These are phyloP conservation scores for Colletotrichum coccodes DNA, from an alignment of 2,329 filamentous ascomycete genomes.

Conservation along the genomic window DNA sequence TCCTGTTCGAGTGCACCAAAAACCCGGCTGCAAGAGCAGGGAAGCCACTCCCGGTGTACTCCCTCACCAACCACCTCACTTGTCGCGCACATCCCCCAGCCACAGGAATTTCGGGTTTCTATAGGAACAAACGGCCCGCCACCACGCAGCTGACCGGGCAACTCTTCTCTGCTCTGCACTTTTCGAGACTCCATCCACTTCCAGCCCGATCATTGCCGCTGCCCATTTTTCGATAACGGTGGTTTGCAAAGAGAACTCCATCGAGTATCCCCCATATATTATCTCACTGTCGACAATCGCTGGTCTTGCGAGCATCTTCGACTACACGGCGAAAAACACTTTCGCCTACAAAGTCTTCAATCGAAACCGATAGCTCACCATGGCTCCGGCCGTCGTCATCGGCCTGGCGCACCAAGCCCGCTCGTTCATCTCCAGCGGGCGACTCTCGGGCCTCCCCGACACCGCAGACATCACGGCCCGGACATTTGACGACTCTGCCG, in stretches of 20 bases:
- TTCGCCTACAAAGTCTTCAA: background rate
- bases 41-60: background rate
- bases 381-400: constrained; percentile 53
- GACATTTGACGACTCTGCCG: constrained; percentile 44
- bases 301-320: background rate
- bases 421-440: constrained; percentile 40
- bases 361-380: constrained; percentile 33
- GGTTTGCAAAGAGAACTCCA: constrained; percentile 20
- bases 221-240: background rate
- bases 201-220: background rate
- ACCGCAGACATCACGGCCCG: constrained; percentile 33
- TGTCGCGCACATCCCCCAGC: constrained; percentile 32
- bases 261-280: background rate
- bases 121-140: constrained; percentile 36
- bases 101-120: constrained; percentile 39
- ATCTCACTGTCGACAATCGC: constrained; percentile 1
- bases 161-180: constrained; percentile 18
- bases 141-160: constrained; percentile 15
- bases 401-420: constrained; percentile 30
- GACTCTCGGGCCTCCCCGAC: constrained; percentile 39
- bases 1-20: background rate
- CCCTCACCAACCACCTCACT: constrained; percentile 34
- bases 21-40: background rate
- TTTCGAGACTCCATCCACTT: background rate
- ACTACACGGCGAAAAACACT: background rate